Conservation (phyloP, 345 rosid genomes). For the Arabis alpina region DNA sequence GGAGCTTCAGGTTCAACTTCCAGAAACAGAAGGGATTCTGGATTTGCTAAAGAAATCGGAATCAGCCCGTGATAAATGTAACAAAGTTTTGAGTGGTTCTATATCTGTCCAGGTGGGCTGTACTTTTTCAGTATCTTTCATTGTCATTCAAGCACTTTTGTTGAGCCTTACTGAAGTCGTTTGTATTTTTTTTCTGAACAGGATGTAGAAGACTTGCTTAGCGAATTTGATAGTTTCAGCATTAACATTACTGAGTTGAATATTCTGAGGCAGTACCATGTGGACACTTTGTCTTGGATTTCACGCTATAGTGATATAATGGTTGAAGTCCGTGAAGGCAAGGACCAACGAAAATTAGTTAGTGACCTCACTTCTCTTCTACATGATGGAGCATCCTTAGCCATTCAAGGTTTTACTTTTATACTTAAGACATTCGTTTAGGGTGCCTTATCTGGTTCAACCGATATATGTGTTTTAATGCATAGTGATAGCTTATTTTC, state of each 20-base stretch:
- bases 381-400: slow-evolving; percentile 68
- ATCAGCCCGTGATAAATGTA: slow-evolving; percentile 60
- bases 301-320: slow-evolving; percentile 54
- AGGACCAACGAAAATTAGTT: slow-evolving; percentile 64
- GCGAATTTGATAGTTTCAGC: slow-evolving; percentile 54
- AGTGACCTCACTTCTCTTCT: slow-evolving; percentile 64
- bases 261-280: slow-evolving; percentile 69
- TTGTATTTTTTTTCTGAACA: slow-evolving; percentile 38
- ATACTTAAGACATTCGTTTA: slow-evolving; percentile 9
- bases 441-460: background rate
- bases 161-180: slow-evolving; percentile 20
- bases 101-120: slow-evolving; percentile 57
- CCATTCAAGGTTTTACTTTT: slow-evolving; percentile 67
- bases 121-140: slow-evolving; percentile 18
- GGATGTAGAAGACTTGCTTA: slow-evolving; percentile 65
- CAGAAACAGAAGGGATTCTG: slow-evolving; percentile 61
- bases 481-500: slow-evolving; percentile 18
- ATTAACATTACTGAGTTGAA: slow-evolving; percentile 70
- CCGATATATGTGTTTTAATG: slow-evolving; percentile 16
- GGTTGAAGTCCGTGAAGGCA: slow-evolving; percentile 55
- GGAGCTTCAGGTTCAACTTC: slow-evolving; percentile 74
- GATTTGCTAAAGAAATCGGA: slow-evolving; percentile 61
- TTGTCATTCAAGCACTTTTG: slow-evolving; percentile 11
- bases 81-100: slow-evolving; percentile 57
- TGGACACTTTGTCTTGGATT: slow-evolving; percentile 63